A percentile compares a stretch with the other conserved stretches of the same genome.
These are phyloP conservation scores for Tylopilus rubrobrunneus DNA, from an alignment of 768 basidiomycete genomes.

Conservation along the genomic window DNA sequence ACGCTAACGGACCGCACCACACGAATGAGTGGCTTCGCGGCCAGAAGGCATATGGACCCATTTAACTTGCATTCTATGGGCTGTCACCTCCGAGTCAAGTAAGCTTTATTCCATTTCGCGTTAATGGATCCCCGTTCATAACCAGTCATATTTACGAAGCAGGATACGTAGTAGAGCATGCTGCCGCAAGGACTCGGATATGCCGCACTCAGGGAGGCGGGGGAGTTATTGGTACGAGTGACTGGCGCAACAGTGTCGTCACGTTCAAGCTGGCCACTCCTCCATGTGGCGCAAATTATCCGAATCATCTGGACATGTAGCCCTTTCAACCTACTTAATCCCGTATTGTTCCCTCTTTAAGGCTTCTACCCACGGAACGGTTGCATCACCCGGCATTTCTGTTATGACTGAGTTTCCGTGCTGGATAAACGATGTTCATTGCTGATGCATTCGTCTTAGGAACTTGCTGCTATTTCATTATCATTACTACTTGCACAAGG, in stretches of 20 bases:
- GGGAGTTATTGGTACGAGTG: neutral
- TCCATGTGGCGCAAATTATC: neutral
- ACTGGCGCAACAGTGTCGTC: neutral
- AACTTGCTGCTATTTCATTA: neutral
- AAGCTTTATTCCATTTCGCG: conserved; percentile 6
- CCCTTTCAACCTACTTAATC: conserved; percentile 17
- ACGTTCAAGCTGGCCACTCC: conserved; percentile 1
- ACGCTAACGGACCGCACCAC: neutral
- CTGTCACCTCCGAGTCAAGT: neutral
- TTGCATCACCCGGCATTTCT: conserved; percentile 9
- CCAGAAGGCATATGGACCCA: conserved; percentile 1
- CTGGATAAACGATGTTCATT: conserved; percentile 3
- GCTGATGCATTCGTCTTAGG: conserved; percentile 3
- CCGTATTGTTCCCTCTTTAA: conserved; percentile 21
- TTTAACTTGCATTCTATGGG: conserved; percentile 10
- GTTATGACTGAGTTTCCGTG: conserved; percentile 11
- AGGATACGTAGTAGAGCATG: conserved; percentile 1
- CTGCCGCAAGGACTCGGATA: neutral
- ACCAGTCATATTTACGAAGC: conserved; percentile 4
- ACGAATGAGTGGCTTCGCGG: neutral
- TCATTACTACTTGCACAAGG: neutral
- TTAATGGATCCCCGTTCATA: neutral
- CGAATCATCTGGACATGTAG: neutral
- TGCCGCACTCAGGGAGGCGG: conserved; percentile 6
- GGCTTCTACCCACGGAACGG: conserved; percentile 14